phyloP scores from a whole-genome alignment of 108 stramenopile genomes.

The Mayamaea pseudoterrestris region DNA sequence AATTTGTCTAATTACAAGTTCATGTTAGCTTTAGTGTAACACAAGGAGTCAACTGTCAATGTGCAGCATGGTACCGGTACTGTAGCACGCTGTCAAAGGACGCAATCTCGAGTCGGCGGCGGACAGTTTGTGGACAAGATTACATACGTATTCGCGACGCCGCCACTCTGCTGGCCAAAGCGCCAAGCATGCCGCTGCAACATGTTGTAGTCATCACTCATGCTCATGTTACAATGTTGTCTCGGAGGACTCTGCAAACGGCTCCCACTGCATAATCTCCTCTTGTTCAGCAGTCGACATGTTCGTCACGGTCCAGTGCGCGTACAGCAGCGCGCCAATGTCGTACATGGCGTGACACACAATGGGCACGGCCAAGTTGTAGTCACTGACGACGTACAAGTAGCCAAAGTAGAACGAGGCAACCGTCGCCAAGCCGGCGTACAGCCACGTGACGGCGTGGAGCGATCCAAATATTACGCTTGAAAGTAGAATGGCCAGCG shows the following conservation, averaged over 20 bases:
- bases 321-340: constrained; percentile 59
- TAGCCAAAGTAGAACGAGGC: constrained; percentile 76
- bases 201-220: no score
- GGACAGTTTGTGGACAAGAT: no score
- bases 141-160: no score
- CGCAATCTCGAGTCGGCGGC: no score
- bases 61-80: no score
- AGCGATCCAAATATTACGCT: constrained; percentile 65
- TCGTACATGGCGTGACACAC: constrained; percentile 77
- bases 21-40: no score
- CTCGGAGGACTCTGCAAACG: background rate
- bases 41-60: no score
- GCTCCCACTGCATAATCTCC: constrained; percentile 16
- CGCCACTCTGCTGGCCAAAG: no score
- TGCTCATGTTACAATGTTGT: no score
- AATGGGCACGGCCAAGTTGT: constrained; percentile 71
- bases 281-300: constrained; percentile 29
- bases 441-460: constrained; percentile 80
- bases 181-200: no score
- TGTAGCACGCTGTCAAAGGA: no score
- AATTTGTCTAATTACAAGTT: no score
- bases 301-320: constrained; percentile 54
- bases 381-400: constrained; percentile 29
- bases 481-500: constrained; percentile 31
- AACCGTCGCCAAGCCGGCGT: constrained; percentile 56